These are phyloP conservation scores for Lantana camara DNA, from an alignment of 257 asterid species.

Conservation along the genomic window DNA sequence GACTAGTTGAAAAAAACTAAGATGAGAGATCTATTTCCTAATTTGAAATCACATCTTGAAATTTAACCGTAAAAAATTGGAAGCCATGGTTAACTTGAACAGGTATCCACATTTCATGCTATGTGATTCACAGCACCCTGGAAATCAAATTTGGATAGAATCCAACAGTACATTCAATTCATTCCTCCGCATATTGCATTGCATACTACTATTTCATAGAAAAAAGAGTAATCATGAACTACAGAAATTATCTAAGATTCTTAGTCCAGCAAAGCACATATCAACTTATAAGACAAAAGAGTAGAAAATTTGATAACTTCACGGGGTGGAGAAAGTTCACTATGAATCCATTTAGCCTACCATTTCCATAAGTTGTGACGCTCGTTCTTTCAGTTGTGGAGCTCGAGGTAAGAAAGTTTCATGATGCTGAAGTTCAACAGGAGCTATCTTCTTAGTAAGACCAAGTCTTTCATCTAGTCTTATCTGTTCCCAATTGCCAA, in stretches of 20 bases:
- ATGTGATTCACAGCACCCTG: not conserved
- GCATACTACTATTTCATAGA: not conserved
- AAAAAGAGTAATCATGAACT: not conserved
- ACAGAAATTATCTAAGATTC: not conserved
- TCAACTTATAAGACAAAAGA: conserved; percentile 19
- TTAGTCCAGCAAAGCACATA: conserved; percentile 13
- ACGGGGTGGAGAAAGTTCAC: conserved; percentile 13
- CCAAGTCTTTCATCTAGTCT: conserved; percentile 90
- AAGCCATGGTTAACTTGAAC: conserved; percentile 1
- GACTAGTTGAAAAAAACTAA: not conserved
- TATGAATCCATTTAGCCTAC: conserved; percentile 43
- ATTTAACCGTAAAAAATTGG: conserved; percentile 8
- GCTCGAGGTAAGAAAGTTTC: conserved; percentile 99
- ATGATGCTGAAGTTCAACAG: conserved; percentile 96
- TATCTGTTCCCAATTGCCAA: conserved; percentile 96
- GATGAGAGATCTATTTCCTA: not conserved
- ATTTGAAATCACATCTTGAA: not conserved
- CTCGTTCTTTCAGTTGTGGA: conserved; percentile 97
- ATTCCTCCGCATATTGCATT: not conserved
- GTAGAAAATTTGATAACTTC: conserved; percentile 20
- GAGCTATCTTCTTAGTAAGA: conserved; percentile 94
- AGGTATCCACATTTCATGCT: not conserved
- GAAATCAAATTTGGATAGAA: not conserved
- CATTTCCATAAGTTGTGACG: conserved; percentile 94
- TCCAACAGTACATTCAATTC: not conserved